phyloP scores from a whole-genome alignment of 805 yeast species.

The Kockiozyma suomiensis region DNA sequence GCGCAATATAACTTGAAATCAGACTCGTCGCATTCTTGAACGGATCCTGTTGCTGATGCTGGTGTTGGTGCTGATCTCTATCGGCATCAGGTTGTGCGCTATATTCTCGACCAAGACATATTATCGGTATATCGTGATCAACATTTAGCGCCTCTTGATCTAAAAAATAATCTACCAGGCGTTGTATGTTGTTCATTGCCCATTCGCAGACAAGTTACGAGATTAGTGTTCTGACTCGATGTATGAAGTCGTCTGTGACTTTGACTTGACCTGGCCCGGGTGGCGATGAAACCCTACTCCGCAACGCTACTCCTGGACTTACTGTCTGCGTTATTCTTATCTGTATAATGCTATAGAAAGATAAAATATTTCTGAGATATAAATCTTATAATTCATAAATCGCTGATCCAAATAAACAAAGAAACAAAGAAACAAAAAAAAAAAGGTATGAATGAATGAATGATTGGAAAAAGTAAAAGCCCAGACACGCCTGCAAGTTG shows the following conservation, averaged over 20 bases:
- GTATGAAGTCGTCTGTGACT: neutral
- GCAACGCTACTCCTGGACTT: neutral
- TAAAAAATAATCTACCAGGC: constrained; percentile 50
- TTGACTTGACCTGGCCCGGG: neutral
- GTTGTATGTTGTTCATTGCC: constrained; percentile 36
- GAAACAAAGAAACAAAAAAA: neutral
- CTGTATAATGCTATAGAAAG: too few relatives aligned
- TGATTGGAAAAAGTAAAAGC: neutral
- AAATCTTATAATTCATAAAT: neutral
- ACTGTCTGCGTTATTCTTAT: too few relatives aligned
- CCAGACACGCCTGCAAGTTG: constrained; percentile 2
- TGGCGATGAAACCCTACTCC: constrained; percentile 7
- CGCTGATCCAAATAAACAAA: neutral
- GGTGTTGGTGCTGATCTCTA: neutral
- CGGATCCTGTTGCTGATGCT: constrained; percentile 3
- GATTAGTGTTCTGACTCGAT: neutral
- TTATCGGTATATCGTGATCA: constrained; percentile 45
- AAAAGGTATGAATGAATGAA: neutral
- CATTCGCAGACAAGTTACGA: neutral
- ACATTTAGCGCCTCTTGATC: constrained; percentile 48
- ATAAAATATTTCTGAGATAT: too few relatives aligned
- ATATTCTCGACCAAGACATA: constrained; percentile 48
- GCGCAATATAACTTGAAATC: constrained; percentile 1
- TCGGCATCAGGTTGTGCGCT: constrained; percentile 35
- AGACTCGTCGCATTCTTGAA: neutral